Conservation (phyloP, 257 asterid species). For the Osmanthus fragrans region DNA sequence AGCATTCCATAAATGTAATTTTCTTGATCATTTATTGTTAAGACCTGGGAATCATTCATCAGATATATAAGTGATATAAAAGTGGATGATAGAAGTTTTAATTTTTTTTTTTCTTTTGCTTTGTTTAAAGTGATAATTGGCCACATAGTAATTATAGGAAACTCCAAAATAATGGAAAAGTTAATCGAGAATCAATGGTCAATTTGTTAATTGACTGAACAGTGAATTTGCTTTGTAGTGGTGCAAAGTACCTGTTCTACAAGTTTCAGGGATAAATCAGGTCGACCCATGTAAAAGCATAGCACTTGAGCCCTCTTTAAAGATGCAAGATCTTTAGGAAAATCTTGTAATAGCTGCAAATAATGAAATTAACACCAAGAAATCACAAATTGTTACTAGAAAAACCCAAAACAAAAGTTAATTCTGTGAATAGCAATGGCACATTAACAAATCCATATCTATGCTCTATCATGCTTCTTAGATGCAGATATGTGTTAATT, state of each 20-base stretch:
- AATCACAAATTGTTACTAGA: slow-evolving; percentile 18
- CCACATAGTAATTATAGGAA: not conserved
- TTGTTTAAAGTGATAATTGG: not conserved
- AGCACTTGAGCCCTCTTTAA: slow-evolving; percentile 83
- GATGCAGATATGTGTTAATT: not conserved
- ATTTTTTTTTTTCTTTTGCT: not conserved
- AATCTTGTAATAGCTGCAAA: slow-evolving; percentile 67
- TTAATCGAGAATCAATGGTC: not conserved
- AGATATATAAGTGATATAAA: not conserved
- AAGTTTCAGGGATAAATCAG: slow-evolving; percentile 70
- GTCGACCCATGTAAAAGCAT: slow-evolving; percentile 87
- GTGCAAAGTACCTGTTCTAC: slow-evolving; percentile 64
- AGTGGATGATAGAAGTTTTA: not conserved
- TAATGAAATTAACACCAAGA: slow-evolving; percentile 22
- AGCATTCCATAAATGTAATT: slow-evolving; percentile 86
- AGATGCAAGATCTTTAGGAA: slow-evolving; percentile 80
- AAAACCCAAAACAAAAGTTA: slow-evolving; percentile 8
- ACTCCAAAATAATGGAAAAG: slow-evolving; percentile 4
- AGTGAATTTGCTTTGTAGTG: not conserved
- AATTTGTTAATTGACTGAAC: not conserved
- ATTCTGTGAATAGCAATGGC: not conserved
- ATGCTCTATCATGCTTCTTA: not conserved
- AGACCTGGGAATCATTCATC: slow-evolving; percentile 52
- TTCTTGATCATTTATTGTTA: slow-evolving; percentile 57
- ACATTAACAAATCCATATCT: not conserved